Evolutionary conservation across 768 basidiomycete genomes (phyloP).

Genomic region (Ramaria sp.): DNA sequence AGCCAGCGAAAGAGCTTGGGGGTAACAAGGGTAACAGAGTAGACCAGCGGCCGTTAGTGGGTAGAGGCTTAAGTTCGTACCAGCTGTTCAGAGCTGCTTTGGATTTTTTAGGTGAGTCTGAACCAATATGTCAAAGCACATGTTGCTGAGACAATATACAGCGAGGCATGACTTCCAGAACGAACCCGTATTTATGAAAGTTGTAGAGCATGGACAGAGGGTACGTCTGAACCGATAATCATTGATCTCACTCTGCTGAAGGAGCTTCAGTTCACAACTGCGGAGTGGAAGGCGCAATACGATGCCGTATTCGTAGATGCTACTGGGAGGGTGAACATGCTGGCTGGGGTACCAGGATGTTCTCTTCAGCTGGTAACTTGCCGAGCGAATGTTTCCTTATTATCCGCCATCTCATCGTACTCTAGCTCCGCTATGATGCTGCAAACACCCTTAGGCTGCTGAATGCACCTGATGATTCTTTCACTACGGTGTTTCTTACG

Average conservation of each 20-base stretch:
- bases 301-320: constrained; percentile 69
- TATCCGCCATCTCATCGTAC: background rate
- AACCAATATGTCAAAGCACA: background rate
- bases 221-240: constrained; percentile 25
- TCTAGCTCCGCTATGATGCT: constrained; percentile 69
- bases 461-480: constrained; percentile 40
- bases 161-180: constrained; percentile 61
- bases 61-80: constrained; percentile 79
- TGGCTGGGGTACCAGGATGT: constrained; percentile 63
- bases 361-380: constrained; percentile 65
- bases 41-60: constrained; percentile 46
- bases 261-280: constrained; percentile 39
- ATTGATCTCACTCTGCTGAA: background rate
- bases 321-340: constrained; percentile 63
- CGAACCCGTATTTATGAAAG: constrained; percentile 49
- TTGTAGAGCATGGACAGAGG: constrained; percentile 36
- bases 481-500: constrained; percentile 60
- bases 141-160: constrained; percentile 20
- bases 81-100: constrained; percentile 80
- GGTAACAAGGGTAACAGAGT: constrained; percentile 17
- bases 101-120: constrained; percentile 65
- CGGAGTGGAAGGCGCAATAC: constrained; percentile 42
- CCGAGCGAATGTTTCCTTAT: background rate
- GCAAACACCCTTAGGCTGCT: constrained; percentile 48
- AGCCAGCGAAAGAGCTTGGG: constrained; percentile 21